Evolutionary conservation across 1,139 yeast species (phyloP).

Genomic region (Saccharomycopsis phalli): DNA sequence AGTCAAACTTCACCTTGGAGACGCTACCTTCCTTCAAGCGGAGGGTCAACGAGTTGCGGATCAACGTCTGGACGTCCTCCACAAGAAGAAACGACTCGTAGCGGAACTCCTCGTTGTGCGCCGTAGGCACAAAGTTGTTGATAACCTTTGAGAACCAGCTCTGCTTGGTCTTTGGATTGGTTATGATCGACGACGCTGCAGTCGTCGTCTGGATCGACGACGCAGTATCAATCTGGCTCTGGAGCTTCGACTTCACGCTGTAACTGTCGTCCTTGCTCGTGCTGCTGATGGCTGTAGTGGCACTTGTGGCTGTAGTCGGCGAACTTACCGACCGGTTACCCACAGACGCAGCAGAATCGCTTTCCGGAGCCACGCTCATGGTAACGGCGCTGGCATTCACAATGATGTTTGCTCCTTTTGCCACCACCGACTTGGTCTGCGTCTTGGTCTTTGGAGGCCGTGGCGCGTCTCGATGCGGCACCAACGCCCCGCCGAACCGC

Average conservation of each 20-base stretch:
- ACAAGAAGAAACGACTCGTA: conserved; percentile 21
- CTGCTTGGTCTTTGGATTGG: conserved; percentile 20
- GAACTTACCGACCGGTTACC: neutral
- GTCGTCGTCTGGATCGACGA: conserved; percentile 14
- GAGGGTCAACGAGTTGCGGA: conserved; percentile 32
- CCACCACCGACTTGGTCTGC: conserved; percentile 8
- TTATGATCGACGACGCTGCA: conserved; percentile 12
- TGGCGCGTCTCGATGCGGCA: conserved; percentile 42
- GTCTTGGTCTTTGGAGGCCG: conserved; percentile 27
- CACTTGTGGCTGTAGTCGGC: conserved; percentile 1
- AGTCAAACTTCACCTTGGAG: conserved; percentile 34
- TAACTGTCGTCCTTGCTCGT: neutral
- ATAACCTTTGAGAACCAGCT: conserved; percentile 21
- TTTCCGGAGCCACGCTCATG: conserved; percentile 1
- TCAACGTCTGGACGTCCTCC: conserved; percentile 22
- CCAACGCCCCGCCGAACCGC: too few relatives aligned
- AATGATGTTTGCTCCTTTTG: conserved; percentile 4
- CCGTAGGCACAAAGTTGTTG: conserved; percentile 21
- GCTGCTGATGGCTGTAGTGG: neutral
- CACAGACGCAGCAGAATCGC: neutral
- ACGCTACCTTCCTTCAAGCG: conserved; percentile 46
- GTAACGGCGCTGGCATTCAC: conserved; percentile 11
- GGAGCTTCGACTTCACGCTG: neutral
- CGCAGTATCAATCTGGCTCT: conserved; percentile 8
- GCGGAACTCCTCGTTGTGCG: conserved; percentile 15